These are phyloP conservation scores for Auriscalpium microsporum DNA, from an alignment of 768 basidiomycete species.

Conservation along the genomic window DNA sequence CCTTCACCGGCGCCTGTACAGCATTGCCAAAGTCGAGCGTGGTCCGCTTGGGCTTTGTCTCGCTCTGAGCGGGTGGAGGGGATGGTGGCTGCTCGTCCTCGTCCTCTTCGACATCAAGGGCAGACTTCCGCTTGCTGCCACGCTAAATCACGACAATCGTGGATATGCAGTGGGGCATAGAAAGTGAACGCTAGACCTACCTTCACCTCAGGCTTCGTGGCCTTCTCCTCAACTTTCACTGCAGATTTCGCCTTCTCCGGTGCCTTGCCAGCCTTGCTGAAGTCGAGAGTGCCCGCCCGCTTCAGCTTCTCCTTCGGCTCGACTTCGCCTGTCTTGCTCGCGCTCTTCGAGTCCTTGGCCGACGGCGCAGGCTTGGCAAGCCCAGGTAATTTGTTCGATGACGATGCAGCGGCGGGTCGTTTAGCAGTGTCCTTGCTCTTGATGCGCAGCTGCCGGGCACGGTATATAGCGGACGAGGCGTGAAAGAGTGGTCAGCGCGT, in stretches of 20 bases:
- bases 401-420: conserved; percentile 3
- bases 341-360: conserved; percentile 1
- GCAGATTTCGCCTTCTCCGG: conserved; percentile 8
- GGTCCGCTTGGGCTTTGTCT: conserved; percentile 28
- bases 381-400: conserved; percentile 10
- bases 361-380: conserved; percentile 7
- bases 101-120: conserved; percentile 14
- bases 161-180: background rate
- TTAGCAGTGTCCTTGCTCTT: background rate
- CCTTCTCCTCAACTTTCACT: background rate
- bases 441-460: background rate
- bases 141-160: conserved; percentile 13
- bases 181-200: background rate
- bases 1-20: conserved; percentile 13
- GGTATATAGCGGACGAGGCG: background rate
- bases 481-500: background rate
- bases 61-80: no score
- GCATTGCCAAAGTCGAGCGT: conserved; percentile 40
- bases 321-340: background rate
- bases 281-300: conserved; percentile 39
- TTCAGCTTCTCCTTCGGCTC: conserved; percentile 20
- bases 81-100: conserved; percentile 18
- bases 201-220: background rate
- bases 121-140: conserved; percentile 24
- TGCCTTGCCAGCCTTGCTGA: conserved; percentile 15